These are phyloP conservation scores for Geotrichum carabidarum DNA, from an alignment of 1,139 yeast genomes.

Conservation along the genomic window DNA sequence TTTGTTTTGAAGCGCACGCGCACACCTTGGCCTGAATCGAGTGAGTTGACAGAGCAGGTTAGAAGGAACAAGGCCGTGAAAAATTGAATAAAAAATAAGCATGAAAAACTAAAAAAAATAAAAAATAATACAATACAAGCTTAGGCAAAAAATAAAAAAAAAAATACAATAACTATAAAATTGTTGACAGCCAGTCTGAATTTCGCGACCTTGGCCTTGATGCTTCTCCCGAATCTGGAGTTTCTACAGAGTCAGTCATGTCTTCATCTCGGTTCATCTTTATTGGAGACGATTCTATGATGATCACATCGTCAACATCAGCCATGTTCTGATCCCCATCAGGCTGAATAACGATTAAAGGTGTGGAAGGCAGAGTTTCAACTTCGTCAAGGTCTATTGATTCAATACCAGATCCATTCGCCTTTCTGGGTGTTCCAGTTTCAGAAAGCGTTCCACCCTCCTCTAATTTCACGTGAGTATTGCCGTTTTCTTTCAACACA, in stretches of 20 bases:
- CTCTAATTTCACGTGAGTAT: too few species aligned
- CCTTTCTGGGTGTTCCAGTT: too few species aligned
- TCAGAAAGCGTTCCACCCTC: too few species aligned
- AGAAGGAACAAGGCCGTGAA: too few species aligned
- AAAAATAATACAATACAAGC: neutral
- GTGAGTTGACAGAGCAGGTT: too few species aligned
- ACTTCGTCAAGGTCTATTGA: constrained; percentile 5
- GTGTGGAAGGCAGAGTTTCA: constrained; percentile 11
- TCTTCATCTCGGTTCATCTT: neutral
- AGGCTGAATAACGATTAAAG: neutral
- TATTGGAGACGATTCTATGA: constrained; percentile 4
- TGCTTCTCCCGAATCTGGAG: neutral
- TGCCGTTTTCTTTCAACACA: too few species aligned
- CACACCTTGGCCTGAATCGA: neutral
- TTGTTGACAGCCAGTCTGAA: constrained; percentile 17
- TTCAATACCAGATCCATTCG: neutral
- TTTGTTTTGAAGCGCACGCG: too few species aligned
- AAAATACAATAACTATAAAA: neutral
- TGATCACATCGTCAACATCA: neutral
- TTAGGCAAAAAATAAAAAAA: neutral
- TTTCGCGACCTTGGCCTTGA: constrained; percentile 2
- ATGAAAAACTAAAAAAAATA: neutral
- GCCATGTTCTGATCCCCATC: neutral
- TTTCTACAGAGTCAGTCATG: neutral
- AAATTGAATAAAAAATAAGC: neutral